Conservation (phyloP, 306 rosid species). For the Corylus heterophylla region DNA sequence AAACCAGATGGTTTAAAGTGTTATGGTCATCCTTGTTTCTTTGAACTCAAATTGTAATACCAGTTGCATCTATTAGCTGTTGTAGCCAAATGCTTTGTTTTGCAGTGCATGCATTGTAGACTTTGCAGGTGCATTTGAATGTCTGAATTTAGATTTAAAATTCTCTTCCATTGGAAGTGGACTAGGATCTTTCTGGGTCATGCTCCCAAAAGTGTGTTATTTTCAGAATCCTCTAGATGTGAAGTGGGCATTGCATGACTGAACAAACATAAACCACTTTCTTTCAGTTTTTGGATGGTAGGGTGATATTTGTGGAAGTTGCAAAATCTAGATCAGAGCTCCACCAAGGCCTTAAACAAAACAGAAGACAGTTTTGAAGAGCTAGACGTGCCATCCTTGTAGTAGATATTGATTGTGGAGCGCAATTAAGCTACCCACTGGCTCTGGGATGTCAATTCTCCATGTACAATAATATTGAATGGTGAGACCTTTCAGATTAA, state of each 20-base stretch:
- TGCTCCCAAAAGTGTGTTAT: not conserved
- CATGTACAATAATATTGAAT: not conserved
- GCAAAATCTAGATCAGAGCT: slow-evolving; percentile 76
- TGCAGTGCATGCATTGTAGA: not conserved
- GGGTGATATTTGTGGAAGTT: slow-evolving; percentile 92
- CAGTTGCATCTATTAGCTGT: not conserved
- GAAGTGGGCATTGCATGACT: slow-evolving; percentile 14
- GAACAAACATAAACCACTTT: slow-evolving; percentile 17
- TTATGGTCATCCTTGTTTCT: not conserved
- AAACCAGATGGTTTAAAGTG: not conserved
- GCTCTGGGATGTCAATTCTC: not conserved
- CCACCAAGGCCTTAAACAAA: slow-evolving; percentile 38
- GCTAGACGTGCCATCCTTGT: not conserved
- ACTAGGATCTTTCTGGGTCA: not conserved
- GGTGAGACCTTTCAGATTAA: not conserved
- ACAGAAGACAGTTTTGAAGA: slow-evolving; percentile 34
- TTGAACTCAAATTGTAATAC: not conserved
- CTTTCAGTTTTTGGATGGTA: slow-evolving; percentile 85
- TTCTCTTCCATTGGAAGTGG: not conserved
- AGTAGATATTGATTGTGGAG: not conserved
- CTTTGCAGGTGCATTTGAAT: not conserved
- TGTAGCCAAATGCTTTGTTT: not conserved
- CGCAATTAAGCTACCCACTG: not conserved
- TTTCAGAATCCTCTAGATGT: not conserved
- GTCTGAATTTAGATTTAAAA: not conserved